Base-by-base conservation (phyloP, 768 basidiomycete species). In the Leccinum disarticulatum region DNA sequence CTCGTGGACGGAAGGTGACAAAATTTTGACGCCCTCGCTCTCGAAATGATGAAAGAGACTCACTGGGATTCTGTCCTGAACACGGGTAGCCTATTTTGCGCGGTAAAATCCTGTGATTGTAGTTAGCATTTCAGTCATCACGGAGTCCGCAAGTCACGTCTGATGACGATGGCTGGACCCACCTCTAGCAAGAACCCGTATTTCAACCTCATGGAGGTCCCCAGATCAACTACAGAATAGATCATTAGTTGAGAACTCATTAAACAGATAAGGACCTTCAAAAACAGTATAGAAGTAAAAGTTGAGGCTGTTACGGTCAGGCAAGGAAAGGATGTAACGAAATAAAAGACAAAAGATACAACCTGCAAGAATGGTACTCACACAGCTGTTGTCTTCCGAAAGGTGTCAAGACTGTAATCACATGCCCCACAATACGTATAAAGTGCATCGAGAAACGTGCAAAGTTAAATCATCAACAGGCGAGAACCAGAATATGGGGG, bases 341-440 rank as follows among this genome's bases (percentile, higher is more conserved):
- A 27, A 58, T 48, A 25, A 41, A 6, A 55, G 46, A 55, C 11
- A 25, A 38, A 17, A 43, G 4, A 35, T 36, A 17, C 8, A 36
- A 25, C 4, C 19, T 31, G 8, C 27, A 15, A 22, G 30, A 53
- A 30, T 19, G 51, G 5, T 9, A 76, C 87, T 58, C 59, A 90
- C 87, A 95, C 4, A 95, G 75, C 64, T 97, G 93, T 66, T 91
- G 86, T 52, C 94, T 79, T 51, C 94, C 93, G 61, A 95, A 95
- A 0, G 93, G 91, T n/a, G 93, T 94, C 60, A 95, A 76, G 33
- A 91, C 87, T 90, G 35, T 22, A 47, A 4, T 38, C 33, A 8
- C 6, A 1, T 35, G 27, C 30, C 4, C 17, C 19, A 36, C 2
- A 9, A 7, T n/a, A 22, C 19, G 8, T 28, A 19, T 28, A 19